Evolutionary conservation across 163 green algal species (phyloP).

Genomic region (Prototheca cutis): DNA sequence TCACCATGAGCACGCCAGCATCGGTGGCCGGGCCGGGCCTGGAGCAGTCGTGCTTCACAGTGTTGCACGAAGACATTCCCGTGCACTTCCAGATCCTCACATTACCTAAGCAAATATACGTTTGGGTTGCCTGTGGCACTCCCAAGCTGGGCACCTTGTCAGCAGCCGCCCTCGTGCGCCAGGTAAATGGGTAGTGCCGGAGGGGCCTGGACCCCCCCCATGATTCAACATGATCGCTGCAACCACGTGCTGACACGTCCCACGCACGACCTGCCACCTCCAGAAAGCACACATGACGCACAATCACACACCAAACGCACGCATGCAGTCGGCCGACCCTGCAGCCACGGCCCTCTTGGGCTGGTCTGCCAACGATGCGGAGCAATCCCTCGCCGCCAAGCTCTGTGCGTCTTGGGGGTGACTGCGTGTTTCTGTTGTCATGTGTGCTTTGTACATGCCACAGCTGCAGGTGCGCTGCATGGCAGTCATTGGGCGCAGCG

Average conservation of each 20-base stretch:
- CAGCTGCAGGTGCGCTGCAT: background rate
- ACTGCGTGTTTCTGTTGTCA: no score
- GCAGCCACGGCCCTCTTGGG: constrained; percentile 14
- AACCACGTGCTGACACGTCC: no score
- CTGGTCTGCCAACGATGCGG: background rate
- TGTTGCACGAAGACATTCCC: constrained; percentile 9
- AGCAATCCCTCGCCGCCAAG: background rate
- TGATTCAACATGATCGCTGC: no score
- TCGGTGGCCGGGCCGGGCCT: background rate
- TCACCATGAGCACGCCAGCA: no score
- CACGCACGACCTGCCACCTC: background rate
- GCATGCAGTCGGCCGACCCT: constrained; percentile 10
- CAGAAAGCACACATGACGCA: no score
- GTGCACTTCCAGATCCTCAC: constrained; percentile 27
- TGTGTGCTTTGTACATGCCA: no score
- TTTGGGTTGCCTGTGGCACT: constrained; percentile 12
- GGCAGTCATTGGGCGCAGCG: no score
- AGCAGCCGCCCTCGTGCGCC: constrained; percentile 10
- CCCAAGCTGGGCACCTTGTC: constrained; percentile 9
- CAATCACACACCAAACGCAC: no score
- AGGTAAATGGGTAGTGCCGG: no score
- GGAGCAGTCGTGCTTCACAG: background rate
- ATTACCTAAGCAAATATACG: constrained; percentile 17
- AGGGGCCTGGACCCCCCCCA: no score
- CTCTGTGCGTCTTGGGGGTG: constrained; percentile 1